Percentiles rank a stretch among this genome's conserved stretches.
These are phyloP conservation scores for Potentilla sterilis DNA, from an alignment of 306 rosid genomes.

Conservation along the genomic window DNA sequence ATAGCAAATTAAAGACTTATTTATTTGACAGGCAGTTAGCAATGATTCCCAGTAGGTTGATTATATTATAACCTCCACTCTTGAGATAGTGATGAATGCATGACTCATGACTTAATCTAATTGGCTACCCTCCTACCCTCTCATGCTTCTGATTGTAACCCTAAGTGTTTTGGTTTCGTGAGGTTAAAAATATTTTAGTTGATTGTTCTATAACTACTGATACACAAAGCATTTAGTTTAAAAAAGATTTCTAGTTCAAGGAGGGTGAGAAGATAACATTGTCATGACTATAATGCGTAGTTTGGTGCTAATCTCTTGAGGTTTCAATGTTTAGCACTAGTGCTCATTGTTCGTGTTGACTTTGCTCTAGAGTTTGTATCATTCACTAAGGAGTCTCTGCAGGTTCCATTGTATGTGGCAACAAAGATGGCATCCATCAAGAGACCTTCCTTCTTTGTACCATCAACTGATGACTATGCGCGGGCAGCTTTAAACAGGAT, in stretches of 20 bases:
- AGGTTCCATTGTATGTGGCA: slow-evolving; percentile 95
- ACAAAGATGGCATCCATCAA: slow-evolving; percentile 96
- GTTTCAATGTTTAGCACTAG: background rate
- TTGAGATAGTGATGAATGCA: background rate
- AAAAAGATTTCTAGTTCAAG: background rate
- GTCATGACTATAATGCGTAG: background rate
- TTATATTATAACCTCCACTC: background rate
- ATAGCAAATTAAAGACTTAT: background rate
- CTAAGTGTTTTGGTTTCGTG: background rate
- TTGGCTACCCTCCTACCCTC: background rate
- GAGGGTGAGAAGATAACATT: background rate
- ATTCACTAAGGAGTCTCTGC: slow-evolving; percentile 18
- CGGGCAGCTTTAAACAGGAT: slow-evolving; percentile 74
- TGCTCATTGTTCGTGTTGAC: background rate
- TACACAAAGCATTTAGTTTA: background rate
- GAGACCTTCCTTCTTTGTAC: slow-evolving; percentile 87
- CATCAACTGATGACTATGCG: slow-evolving; percentile 79
- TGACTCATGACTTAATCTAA: too few species aligned
- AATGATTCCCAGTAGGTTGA: background rate
- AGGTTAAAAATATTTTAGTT: background rate
- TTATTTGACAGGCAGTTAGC: background rate
- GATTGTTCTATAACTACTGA: background rate
- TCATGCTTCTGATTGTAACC: background rate
- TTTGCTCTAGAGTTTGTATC: slow-evolving; percentile 17
- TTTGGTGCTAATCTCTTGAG: background rate